These are phyloP conservation scores for Daldinia loculata DNA, from an alignment of 495 filamentous ascomycete species.

Conservation along the genomic window DNA sequence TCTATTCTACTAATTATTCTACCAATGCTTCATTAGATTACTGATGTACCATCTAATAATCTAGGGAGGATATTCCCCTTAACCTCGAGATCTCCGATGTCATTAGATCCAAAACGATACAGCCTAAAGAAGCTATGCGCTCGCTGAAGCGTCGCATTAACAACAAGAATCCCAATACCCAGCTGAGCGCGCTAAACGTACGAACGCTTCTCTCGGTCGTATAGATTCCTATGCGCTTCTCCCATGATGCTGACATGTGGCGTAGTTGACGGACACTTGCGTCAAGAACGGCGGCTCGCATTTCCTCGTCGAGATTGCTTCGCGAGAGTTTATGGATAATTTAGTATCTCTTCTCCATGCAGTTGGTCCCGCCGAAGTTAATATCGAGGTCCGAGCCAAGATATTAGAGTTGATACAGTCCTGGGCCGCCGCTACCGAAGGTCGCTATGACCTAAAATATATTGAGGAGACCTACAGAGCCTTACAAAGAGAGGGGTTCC, in stretches of 20 bases:
- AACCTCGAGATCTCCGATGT: slow-evolving; percentile 97
- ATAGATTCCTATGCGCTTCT: not conserved
- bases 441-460: slow-evolving; percentile 82
- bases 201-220: slow-evolving; percentile 26
- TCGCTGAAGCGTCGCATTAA: slow-evolving; percentile 92
- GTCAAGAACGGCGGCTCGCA: slow-evolving; percentile 98
- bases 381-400: slow-evolving; percentile 84
- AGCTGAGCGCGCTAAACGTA: slow-evolving; percentile 91
- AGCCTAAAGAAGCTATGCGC: slow-evolving; percentile 96
- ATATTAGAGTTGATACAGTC: slow-evolving; percentile 92
- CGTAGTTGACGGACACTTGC: slow-evolving; percentile 89
- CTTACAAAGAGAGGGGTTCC: slow-evolving; percentile 83
- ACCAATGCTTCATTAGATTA: slow-evolving; percentile 12
- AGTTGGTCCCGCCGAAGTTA: slow-evolving; percentile 76
- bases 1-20: slow-evolving; percentile 8
- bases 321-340: slow-evolving; percentile 98
- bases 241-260: slow-evolving; percentile 47
- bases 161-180: slow-evolving; percentile 95
- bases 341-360: slow-evolving; percentile 86
- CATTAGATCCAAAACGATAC: slow-evolving; percentile 95
- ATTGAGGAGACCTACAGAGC: slow-evolving; percentile 85
- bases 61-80: slow-evolving; percentile 94
- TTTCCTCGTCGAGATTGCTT: slow-evolving; percentile 93
- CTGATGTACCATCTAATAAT: not conserved
- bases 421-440: slow-evolving; percentile 91